A percentile compares a stretch with the other conserved stretches of the same genome.
These are phyloP conservation scores for Penicillium vulpinum DNA, from an alignment of 2,329 filamentous ascomycete species.

Conservation along the genomic window DNA sequence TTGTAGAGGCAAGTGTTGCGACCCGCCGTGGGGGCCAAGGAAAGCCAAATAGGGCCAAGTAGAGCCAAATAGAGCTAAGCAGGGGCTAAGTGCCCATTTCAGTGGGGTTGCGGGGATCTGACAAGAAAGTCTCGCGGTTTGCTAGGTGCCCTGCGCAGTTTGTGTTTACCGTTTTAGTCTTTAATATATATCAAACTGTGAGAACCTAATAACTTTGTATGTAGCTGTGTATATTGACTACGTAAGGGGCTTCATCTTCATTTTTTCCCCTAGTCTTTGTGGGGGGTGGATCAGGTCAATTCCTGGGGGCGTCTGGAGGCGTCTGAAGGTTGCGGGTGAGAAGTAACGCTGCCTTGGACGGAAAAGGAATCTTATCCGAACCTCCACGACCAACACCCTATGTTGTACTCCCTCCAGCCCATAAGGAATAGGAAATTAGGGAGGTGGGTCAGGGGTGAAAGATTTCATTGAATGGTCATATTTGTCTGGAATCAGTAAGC, in stretches of 20 bases:
- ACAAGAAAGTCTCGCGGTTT: background rate
- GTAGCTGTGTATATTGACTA: background rate
- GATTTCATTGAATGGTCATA: background rate
- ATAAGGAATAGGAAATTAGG: slow-evolving; percentile 2
- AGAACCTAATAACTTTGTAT: background rate
- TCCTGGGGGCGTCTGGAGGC: background rate
- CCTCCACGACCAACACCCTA: slow-evolving; percentile 1
- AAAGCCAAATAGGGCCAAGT: background rate
- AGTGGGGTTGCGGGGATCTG: slow-evolving; percentile 10
- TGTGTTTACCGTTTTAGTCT: background rate
- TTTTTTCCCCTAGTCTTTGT: background rate
- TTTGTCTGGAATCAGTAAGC: background rate
- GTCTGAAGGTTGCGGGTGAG: background rate
- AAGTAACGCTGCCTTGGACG: background rate
- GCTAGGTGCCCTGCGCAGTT: background rate
- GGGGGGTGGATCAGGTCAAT: background rate
- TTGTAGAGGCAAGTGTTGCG: slow-evolving; percentile 7
- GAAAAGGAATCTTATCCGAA: slow-evolving; percentile 6
- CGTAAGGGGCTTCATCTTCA: background rate
- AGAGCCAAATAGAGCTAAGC: too few relatives aligned
- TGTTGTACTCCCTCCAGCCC: too few relatives aligned
- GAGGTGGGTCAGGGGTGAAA: slow-evolving; percentile 1
- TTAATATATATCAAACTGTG: background rate
- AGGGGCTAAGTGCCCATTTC: background rate
- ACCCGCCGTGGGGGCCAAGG: slow-evolving; percentile 7